Evolutionary conservation across 768 basidiomycete genomes (phyloP).

Genomic region (Vararia minispora): DNA sequence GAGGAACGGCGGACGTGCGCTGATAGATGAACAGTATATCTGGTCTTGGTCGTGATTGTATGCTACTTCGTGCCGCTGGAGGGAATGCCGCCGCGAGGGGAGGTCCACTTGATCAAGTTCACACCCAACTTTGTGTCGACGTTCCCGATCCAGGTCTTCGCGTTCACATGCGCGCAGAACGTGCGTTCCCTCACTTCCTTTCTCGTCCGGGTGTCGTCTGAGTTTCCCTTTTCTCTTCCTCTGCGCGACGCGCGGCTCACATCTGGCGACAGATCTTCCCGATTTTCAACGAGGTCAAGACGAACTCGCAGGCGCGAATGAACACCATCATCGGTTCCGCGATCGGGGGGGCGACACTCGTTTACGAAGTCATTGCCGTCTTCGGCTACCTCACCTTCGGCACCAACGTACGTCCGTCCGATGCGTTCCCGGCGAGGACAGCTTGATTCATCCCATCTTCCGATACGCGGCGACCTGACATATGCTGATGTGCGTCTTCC

Average conservation of each 20-base stretch:
- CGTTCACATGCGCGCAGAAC: constrained; percentile 89
- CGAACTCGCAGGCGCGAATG: constrained; percentile 74
- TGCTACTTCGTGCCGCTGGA: constrained; percentile 71
- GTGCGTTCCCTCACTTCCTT: constrained; percentile 30
- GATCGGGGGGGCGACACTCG: constrained; percentile 73
- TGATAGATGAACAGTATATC: constrained; percentile 40
- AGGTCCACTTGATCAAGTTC: constrained; percentile 62
- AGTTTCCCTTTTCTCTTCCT: not conserved
- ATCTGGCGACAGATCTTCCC: constrained; percentile 63
- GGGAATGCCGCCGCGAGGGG: constrained; percentile 51
- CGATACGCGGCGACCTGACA: constrained; percentile 2
- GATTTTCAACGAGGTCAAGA: constrained; percentile 82
- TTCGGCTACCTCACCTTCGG: constrained; percentile 95
- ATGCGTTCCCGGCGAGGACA: too few species aligned
- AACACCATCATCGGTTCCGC: constrained; percentile 81
- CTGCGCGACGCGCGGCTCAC: constrained; percentile 1
- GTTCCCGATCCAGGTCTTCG: constrained; percentile 91
- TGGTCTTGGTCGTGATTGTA: constrained; percentile 66
- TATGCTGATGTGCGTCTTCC: not conserved
- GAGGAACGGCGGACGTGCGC: not conserved
- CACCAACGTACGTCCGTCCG: constrained; percentile 45
- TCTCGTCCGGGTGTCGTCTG: too few species aligned
- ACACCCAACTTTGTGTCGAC: constrained; percentile 70
- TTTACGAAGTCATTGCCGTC: constrained; percentile 81
- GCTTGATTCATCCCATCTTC: not conserved